phyloP scores from a whole-genome alignment of 2,329 filamentous ascomycete genomes.

The Fusarium nanum region DNA sequence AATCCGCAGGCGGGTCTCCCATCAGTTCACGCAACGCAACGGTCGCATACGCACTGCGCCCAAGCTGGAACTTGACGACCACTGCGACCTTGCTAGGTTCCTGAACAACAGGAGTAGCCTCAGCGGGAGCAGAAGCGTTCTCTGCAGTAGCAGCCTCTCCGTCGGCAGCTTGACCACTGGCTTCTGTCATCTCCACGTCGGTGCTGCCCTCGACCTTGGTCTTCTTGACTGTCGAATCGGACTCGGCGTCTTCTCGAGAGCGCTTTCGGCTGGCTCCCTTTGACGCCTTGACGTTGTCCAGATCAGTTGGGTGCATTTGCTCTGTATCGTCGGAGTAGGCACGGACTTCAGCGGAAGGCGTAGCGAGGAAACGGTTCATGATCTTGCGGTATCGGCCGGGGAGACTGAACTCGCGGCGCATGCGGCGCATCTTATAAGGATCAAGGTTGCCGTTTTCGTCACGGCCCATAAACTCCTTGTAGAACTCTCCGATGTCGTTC shows the following conservation, averaged over 20 bases:
- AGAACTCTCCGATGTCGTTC: conserved; percentile 87
- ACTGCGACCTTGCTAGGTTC: conserved; percentile 66
- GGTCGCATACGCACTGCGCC: conserved; percentile 84
- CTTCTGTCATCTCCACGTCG: conserved; percentile 36
- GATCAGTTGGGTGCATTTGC: conserved; percentile 89
- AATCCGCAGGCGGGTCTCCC: conserved; percentile 54
- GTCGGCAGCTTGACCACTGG: conserved; percentile 4
- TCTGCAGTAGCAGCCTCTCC: conserved; percentile 17
- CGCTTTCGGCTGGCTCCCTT: conserved; percentile 36
- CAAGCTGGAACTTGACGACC: conserved; percentile 79
- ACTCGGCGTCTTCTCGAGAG: conserved; percentile 30
- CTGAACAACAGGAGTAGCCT: conserved; percentile 12
- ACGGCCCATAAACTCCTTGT: conserved; percentile 85
- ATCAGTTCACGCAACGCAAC: conserved; percentile 85
- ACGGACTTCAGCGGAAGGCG: conserved; percentile 75
- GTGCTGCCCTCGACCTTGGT: conserved; percentile 40
- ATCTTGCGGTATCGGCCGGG: conserved; percentile 90
- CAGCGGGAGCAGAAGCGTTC: neutral
- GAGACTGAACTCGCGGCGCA: conserved; percentile 87
- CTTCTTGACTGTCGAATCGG: conserved; percentile 43
- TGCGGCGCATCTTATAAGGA: conserved; percentile 86
- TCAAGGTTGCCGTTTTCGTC: conserved; percentile 82
- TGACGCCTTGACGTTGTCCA: conserved; percentile 72
- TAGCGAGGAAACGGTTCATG: conserved; percentile 75
- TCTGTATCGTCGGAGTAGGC: conserved; percentile 77